These are phyloP conservation scores for Rhizophagus prolifer DNA, from an alignment of 192 early-diverging fungal genomes.

Conservation along the genomic window DNA sequence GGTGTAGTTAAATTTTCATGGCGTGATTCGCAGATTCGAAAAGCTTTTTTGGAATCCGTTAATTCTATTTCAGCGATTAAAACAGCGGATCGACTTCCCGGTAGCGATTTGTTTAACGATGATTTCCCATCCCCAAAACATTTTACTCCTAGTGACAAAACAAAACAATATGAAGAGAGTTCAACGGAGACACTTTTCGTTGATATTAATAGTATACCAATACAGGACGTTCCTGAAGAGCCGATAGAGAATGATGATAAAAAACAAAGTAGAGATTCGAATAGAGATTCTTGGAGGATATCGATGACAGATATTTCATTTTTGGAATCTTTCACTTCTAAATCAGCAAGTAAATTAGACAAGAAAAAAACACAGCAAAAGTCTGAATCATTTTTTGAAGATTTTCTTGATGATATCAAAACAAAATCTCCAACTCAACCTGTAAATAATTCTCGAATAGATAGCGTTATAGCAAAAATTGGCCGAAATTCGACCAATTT, in stretches of 20 bases:
- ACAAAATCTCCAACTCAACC: neutral
- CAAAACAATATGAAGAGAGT: neutral
- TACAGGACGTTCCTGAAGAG: neutral
- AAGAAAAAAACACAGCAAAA: neutral
- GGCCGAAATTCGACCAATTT: neutral
- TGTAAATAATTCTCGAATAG: neutral
- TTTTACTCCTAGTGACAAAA: neutral
- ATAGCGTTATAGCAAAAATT: neutral
- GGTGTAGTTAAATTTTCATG: neutral
- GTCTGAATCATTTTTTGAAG: neutral
- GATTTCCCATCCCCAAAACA: neutral
- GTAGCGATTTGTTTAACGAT: conserved; percentile 6
- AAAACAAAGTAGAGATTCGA: neutral
- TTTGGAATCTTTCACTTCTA: neutral
- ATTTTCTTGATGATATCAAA: neutral
- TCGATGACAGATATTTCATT: neutral
- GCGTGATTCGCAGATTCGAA: neutral
- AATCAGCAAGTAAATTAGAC: neutral
- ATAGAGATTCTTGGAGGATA: neutral
- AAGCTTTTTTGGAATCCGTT: neutral
- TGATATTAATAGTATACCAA: neutral
- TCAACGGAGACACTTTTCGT: neutral
- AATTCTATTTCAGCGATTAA: neutral
- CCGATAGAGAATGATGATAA: neutral
- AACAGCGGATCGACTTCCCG: neutral